These are phyloP conservation scores for Selaginella tamariscina DNA, from an alignment of 75 land plant genomes.

Conservation along the genomic window DNA sequence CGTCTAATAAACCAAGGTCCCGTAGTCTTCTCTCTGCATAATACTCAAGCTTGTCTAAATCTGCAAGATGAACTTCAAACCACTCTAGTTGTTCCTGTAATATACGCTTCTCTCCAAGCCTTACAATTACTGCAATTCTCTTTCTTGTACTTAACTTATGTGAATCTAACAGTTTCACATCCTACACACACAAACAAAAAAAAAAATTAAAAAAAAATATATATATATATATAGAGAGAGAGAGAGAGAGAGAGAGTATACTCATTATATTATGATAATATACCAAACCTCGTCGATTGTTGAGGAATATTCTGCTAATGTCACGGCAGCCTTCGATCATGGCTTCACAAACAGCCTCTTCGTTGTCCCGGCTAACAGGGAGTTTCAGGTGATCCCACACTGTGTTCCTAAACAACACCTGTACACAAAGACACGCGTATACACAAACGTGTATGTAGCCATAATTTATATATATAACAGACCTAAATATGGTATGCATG, in stretches of 20 bases:
- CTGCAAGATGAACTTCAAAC: conserved; percentile 39
- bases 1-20: conserved; percentile 62
- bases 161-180: conserved; percentile 35
- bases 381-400: conserved; percentile 69
- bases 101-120: conserved; percentile 72
- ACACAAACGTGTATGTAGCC: no score
- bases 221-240: no score
- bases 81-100: conserved; percentile 51
- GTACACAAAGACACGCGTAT: background rate
- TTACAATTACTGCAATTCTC: conserved; percentile 51
- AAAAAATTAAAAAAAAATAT: background rate
- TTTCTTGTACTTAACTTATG: conserved; percentile 38
- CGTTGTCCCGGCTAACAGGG: conserved; percentile 78
- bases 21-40: conserved; percentile 84
- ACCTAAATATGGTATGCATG: no score
- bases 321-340: conserved; percentile 53
- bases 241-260: no score
- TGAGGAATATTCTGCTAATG: conserved; percentile 55
- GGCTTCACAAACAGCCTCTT: conserved; percentile 62
- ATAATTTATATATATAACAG: no score
- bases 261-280: conserved; percentile 5
- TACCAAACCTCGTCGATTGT: conserved; percentile 69
- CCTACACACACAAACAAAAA: conserved; percentile 69
- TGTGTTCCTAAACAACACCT: conserved; percentile 57
- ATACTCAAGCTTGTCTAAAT: conserved; percentile 64